Evolutionary conservation across 2,329 filamentous ascomycete species (phyloP).

Genomic region (Penicillium sp.): DNA sequence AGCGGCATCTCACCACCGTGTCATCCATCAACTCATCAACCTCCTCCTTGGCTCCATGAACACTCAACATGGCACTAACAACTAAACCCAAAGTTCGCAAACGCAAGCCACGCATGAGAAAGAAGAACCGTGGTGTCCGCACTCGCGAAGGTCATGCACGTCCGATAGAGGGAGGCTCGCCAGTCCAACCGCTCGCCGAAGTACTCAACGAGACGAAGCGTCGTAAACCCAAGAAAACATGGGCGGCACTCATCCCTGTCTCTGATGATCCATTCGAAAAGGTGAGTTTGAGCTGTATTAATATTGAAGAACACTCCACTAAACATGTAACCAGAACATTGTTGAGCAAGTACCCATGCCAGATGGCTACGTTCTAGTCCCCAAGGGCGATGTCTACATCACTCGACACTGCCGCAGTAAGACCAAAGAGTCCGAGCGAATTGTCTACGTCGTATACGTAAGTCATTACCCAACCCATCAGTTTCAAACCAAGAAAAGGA

Average conservation of each 20-base stretch:
- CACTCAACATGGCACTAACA: constrained; percentile 17
- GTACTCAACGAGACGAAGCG: constrained; percentile 5
- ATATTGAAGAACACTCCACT: not conserved
- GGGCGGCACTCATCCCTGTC: constrained; percentile 17
- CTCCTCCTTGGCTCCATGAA: not conserved
- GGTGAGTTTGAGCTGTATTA: constrained; percentile 18
- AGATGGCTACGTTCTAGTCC: constrained; percentile 41
- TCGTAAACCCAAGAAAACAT: constrained; percentile 8
- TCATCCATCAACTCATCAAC: not conserved
- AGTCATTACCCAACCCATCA: constrained; percentile 8
- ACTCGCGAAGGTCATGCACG: constrained; percentile 3
- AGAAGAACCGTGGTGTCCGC: constrained; percentile 11
- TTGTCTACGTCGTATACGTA: constrained; percentile 43
- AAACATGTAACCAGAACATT: constrained; percentile 31
- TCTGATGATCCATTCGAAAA: constrained; percentile 31
- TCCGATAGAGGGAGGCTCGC: not conserved
- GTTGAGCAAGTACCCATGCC: constrained; percentile 30
- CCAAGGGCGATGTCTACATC: constrained; percentile 45
- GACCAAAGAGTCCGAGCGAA: constrained; percentile 33
- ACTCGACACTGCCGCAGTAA: constrained; percentile 44
- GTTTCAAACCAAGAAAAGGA: not conserved
- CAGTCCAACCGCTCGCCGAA: constrained; percentile 1
- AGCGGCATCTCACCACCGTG: not conserved
- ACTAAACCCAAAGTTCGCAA: constrained; percentile 9
- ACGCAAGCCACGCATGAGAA: constrained; percentile 7